A percentile compares a stretch with the other conserved stretches of the same genome.
phyloP scores from a whole-genome alignment of 495 filamentous ascomycete species.

The Amphirosellinia nigrospora region DNA sequence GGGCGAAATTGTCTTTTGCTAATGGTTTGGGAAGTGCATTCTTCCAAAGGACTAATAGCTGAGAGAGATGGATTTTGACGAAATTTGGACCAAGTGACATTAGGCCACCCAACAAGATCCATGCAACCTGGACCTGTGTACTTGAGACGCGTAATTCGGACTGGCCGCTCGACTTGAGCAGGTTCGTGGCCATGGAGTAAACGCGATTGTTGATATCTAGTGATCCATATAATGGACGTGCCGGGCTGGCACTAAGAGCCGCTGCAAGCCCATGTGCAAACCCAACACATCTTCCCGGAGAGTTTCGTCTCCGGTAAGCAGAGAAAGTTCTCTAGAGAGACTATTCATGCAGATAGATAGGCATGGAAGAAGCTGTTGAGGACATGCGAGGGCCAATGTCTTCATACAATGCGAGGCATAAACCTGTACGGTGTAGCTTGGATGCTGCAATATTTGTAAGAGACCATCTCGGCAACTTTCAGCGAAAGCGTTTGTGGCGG shows the following conservation, averaged over 20 bases:
- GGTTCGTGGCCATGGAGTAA: slow-evolving; percentile 84
- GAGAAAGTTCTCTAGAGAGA: slow-evolving; percentile 80
- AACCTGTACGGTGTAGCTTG: slow-evolving; percentile 94
- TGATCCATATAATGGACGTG: slow-evolving; percentile 91
- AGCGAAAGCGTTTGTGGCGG: slow-evolving; percentile 75
- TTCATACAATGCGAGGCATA: slow-evolving; percentile 85
- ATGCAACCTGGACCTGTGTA: slow-evolving; percentile 96
- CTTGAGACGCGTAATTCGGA: slow-evolving; percentile 90
- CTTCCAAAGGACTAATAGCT: slow-evolving; percentile 95
- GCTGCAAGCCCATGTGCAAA: slow-evolving; percentile 94
- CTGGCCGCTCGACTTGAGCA: slow-evolving; percentile 91
- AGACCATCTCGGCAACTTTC: slow-evolving; percentile 86
- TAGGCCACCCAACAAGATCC: slow-evolving; percentile 94
- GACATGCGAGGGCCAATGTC: slow-evolving; percentile 85
- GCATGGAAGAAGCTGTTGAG: slow-evolving; percentile 87
- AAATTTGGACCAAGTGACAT: slow-evolving; percentile 98
- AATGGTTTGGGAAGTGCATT: slow-evolving; percentile 95
- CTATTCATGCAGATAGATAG: slow-evolving; percentile 97
- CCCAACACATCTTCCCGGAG: slow-evolving; percentile 83
- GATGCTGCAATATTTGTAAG: slow-evolving; percentile 89
- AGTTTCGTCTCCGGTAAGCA: slow-evolving; percentile 79
- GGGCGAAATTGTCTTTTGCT: slow-evolving; percentile 82
- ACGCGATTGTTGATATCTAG: slow-evolving; percentile 94
- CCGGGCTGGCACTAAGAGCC: slow-evolving; percentile 84
- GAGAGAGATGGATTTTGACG: slow-evolving; percentile 97